Evolutionary conservation across 208 protist genomes (phyloP).

Genomic region (Acanthamoeba lugdunensis): DNA sequence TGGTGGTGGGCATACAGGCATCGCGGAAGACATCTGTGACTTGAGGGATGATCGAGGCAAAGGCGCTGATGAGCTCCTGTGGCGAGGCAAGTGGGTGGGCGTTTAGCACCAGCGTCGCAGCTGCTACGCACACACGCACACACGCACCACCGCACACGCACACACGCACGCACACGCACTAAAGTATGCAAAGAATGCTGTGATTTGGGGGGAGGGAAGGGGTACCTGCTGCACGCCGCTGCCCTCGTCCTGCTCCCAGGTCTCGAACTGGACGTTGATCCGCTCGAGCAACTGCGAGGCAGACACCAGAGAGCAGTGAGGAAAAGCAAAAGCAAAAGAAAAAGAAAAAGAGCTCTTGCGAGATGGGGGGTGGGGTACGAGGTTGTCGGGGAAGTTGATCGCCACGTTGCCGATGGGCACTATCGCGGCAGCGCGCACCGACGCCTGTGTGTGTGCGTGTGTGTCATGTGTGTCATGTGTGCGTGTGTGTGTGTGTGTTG

Average conservation of each 20-base stretch:
- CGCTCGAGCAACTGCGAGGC: slow-evolving; percentile 28
- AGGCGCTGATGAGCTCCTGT: neutral
- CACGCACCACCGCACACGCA: no score
- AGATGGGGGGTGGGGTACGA: neutral
- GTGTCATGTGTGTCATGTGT: no score
- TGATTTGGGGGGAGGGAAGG: no score
- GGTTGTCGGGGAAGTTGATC: slow-evolving; percentile 34
- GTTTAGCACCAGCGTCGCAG: neutral
- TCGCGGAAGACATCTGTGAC: slow-evolving; percentile 60
- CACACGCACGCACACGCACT: no score
- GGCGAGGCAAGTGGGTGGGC: neutral
- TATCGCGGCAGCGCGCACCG: slow-evolving; percentile 2
- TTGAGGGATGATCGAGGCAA: slow-evolving; percentile 28
- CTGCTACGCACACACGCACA: no score
- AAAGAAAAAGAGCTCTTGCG: neutral
- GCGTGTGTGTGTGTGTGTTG: no score
- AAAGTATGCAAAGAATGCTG: no score
- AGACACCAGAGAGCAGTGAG: neutral
- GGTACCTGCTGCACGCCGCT: neutral
- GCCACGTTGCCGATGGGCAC: slow-evolving; percentile 21
- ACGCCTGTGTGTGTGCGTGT: neutral
- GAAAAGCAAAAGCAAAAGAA: neutral
- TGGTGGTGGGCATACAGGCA: slow-evolving; percentile 25
- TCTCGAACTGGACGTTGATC: slow-evolving; percentile 70
- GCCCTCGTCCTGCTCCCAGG: slow-evolving; percentile 52